Evolutionary conservation across 805 yeast species (phyloP), one percentile per base, ranked within the genome.

Genomic region (Kluyveromyces siamensis): DNA sequence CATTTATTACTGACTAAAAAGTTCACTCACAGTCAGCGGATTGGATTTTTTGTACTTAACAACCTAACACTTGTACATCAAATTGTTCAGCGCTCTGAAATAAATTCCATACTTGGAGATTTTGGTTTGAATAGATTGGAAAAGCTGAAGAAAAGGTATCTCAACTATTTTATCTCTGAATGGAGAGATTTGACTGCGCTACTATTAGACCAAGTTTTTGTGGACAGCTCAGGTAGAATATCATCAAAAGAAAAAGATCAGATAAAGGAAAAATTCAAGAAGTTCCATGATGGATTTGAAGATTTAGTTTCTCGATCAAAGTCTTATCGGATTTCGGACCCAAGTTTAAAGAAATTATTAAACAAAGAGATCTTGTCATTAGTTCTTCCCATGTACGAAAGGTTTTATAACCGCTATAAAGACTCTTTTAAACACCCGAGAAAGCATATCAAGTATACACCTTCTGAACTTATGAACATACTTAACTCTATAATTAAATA

Each of bases 241-340:
- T 70, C 79, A 41, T 79, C 80, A n/a, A 84, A 86, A 55, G 96
- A 88, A 54, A 79, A 80, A 53, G 96, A 88, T 47, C 78, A 73
- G 45, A 79, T 88, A 48, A 93, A 91, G 59, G 96, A 93, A 52
- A 80, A 87, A 60, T 88, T 87, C 68, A 79, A 77, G 54, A 82
- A 76, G 50, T 93, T 91, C 69, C 91, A 90, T 62, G 79, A 78
- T 27, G 83, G 83, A 41, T 86, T 93, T 61, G 98, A 93, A 47
- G 86, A 79, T 35, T 77, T 90, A 35, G 76, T 84, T 21, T 74
- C 74, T 30, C 80, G 76, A 49, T 86, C 85, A 60, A 82, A 80
- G 57, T 73, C 74, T 44, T 83, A 80, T 62, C 77, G 76, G 49
- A 74, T 88, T 42, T 77, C 81, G 8, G 95, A 88, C 60, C 73